A percentile compares a stretch with the other conserved stretches of the same genome.
phyloP scores from a whole-genome alignment of 495 filamentous ascomycete species.

The Hypomontagnella monticulosa region DNA sequence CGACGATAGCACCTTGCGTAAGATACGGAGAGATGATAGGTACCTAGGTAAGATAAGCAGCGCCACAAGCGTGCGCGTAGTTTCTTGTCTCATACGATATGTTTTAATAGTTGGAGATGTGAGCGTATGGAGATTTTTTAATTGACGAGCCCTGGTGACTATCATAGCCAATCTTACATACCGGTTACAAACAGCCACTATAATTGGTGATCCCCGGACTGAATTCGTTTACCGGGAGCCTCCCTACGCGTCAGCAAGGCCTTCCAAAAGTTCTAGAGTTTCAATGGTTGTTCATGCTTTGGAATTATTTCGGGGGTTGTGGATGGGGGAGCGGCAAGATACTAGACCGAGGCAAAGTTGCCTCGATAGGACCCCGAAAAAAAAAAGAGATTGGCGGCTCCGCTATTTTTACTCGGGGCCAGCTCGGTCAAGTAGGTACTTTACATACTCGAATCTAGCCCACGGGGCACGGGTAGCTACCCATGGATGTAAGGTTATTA shows the following conservation, averaged over 20 bases:
- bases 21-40: too few species aligned
- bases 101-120: not conserved
- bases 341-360: too few species aligned
- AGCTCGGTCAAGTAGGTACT: too few species aligned
- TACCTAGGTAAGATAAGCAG: not conserved
- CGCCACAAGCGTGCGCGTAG: not conserved
- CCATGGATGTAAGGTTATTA: too few species aligned
- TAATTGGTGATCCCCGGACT: constrained; percentile 1
- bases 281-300: not conserved
- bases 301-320: not conserved
- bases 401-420: too few species aligned
- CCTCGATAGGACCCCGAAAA: too few species aligned
- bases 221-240: constrained; percentile 5
- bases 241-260: constrained; percentile 6
- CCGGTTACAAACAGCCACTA: not conserved
- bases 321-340: too few species aligned
- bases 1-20: too few species aligned
- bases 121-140: too few species aligned
- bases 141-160: not conserved
- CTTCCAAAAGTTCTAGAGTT: not conserved
- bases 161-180: constrained; percentile 2
- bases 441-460: too few species aligned
- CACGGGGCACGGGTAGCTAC: too few species aligned
- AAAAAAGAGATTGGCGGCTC: too few species aligned
- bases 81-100: constrained; percentile 16